Percentiles rank a stretch among this genome's conserved stretches.
phyloP scores from a whole-genome alignment of 2,329 filamentous ascomycete genomes.

The Nigrospora sphaerica region DNA sequence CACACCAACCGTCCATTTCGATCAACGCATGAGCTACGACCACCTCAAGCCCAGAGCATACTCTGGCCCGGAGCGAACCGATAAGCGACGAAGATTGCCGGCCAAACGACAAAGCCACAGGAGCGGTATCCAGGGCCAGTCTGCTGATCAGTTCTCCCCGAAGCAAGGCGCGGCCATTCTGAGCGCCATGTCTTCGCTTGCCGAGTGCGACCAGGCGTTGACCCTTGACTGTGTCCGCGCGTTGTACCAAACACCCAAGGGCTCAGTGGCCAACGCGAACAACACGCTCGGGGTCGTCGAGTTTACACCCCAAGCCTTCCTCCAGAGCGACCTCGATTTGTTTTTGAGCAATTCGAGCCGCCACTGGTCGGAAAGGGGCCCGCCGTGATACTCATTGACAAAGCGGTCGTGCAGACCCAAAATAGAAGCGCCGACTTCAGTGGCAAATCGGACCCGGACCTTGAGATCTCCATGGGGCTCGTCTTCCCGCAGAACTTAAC shows the following conservation, averaged over 20 bases:
- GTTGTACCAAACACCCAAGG: conserved; percentile 36
- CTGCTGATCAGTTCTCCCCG: conserved; percentile 14
- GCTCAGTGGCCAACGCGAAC: conserved; percentile 17
- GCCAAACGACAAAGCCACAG: conserved; percentile 11
- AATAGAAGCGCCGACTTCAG: conserved; percentile 31
- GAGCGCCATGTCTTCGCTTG: conserved; percentile 21
- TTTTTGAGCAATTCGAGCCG: conserved; percentile 38
- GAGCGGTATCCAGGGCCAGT: conserved; percentile 20
- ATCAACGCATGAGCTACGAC: conserved; percentile 40
- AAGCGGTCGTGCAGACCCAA: conserved; percentile 23
- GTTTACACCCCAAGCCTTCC: conserved; percentile 45
- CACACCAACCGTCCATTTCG: conserved; percentile 31
- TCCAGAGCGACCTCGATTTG: conserved; percentile 39
- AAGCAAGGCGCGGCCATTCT: conserved; percentile 21
- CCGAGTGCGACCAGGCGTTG: conserved; percentile 44
- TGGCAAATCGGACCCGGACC: conserved; percentile 46
- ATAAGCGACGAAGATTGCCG: conserved; percentile 16
- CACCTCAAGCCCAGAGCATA: conserved; percentile 13
- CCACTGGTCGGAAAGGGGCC: conserved; percentile 32
- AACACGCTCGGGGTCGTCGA: conserved; percentile 50
- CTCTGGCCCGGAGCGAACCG: conserved; percentile 12
- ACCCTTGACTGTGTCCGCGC: conserved; percentile 49
- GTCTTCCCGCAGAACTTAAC: conserved; percentile 44
- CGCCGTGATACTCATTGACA: conserved; percentile 22
- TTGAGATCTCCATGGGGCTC: conserved; percentile 46